A percentile compares a stretch with the other conserved stretches of the same genome.
These are phyloP conservation scores for Aschersonia sp. DNA, from an alignment of 2,329 filamentous ascomycete species.

Conservation along the genomic window DNA sequence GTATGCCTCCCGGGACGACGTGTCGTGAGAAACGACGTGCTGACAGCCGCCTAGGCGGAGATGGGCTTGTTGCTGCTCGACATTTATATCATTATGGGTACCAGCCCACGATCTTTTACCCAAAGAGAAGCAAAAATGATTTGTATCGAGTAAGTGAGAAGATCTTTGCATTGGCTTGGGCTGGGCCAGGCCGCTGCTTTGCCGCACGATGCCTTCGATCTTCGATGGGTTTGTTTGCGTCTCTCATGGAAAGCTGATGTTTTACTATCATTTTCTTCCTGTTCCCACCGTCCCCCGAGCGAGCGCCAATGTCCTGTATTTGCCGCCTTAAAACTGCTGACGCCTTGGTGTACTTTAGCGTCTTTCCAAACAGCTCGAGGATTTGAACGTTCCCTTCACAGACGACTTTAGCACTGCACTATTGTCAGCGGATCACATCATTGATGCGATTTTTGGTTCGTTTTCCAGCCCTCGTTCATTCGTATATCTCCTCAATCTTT, in stretches of 20 bases:
- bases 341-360: constrained; percentile 35
- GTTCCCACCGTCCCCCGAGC: too few species aligned
- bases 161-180: neutral
- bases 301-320: too few species aligned
- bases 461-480: constrained; percentile 2
- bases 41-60: constrained; percentile 51
- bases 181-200: too few species aligned
- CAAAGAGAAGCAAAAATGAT: constrained; percentile 81
- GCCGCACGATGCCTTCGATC: too few species aligned
- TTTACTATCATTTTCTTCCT: neutral
- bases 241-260: too few species aligned
- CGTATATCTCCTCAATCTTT: neutral
- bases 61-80: constrained; percentile 85
- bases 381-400: constrained; percentile 71
- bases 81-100: constrained; percentile 91
- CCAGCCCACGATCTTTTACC: constrained; percentile 77
- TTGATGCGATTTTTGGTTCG: constrained; percentile 86
- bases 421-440: constrained; percentile 57
- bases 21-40: neutral
- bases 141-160: constrained; percentile 55
- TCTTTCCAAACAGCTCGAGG: constrained; percentile 68
- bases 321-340: too few species aligned
- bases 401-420: constrained; percentile 62
- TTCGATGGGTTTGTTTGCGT: too few species aligned
- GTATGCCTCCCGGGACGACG: constrained; percentile 18